These are phyloP conservation scores for Serendipita sp. DNA, from an alignment of 768 basidiomycete genomes.

Conservation along the genomic window DNA sequence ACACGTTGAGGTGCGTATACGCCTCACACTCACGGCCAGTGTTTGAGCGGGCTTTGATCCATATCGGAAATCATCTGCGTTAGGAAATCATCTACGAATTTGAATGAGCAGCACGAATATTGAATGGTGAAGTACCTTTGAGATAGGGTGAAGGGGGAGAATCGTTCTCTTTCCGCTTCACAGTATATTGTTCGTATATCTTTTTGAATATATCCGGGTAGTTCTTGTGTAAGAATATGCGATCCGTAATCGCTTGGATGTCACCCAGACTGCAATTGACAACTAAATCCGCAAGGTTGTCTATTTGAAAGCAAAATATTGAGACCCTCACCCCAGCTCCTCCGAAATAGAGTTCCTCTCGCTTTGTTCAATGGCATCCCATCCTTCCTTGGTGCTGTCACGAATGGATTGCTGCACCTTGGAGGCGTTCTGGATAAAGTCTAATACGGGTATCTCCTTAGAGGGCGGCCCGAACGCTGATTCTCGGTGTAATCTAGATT, in stretches of 20 bases:
- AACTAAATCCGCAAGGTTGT: neutral
- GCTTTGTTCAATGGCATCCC: neutral
- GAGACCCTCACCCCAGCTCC: neutral
- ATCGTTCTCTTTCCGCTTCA: neutral
- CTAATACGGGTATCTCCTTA: neutral
- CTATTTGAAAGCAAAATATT: neutral
- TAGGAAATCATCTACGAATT: no score
- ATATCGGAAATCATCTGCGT: neutral
- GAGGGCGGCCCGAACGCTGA: conserved; percentile 1
- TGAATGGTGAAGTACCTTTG: neutral
- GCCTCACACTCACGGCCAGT: conserved; percentile 1
- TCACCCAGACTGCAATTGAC: neutral
- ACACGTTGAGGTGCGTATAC: neutral
- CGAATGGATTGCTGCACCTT: neutral
- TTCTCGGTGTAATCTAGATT: neutral
- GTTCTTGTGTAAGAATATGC: no score
- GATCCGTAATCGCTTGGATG: neutral
- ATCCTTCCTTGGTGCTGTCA: neutral
- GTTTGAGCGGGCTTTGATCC: neutral
- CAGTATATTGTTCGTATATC: neutral
- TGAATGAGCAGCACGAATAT: no score
- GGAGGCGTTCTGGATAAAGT: neutral
- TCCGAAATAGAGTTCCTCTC: neutral
- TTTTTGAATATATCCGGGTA: neutral
- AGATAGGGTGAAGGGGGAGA: neutral